Evolutionary conservation across 306 rosid species (phyloP).

Genomic region (Cajanus cajan): DNA sequence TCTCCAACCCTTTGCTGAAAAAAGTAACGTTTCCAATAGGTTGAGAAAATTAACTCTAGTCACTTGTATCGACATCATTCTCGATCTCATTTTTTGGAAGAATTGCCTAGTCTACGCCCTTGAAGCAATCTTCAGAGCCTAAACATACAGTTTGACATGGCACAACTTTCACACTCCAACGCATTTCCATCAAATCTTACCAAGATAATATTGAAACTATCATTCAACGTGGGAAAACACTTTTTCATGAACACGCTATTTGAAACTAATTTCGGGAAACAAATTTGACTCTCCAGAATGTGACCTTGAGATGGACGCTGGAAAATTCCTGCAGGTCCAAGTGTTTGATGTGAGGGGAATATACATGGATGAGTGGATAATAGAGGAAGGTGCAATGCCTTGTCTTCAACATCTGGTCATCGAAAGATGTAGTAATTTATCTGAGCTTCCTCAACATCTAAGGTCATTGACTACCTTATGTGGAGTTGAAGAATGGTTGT

Average conservation of each 20-base stretch:
- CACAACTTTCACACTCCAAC: not conserved
- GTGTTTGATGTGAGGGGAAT: not conserved
- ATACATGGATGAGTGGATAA: rapidly evolving
- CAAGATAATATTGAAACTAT: not conserved
- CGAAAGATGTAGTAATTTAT: too few relatives aligned
- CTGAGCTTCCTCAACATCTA: not conserved
- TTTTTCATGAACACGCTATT: not conserved
- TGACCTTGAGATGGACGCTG: too few relatives aligned
- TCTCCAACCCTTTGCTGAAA: too few relatives aligned
- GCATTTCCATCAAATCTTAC: not conserved
- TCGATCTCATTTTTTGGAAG: too few relatives aligned
- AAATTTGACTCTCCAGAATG: too few relatives aligned
- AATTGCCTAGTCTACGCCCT: not conserved
- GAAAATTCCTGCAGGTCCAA: too few relatives aligned
- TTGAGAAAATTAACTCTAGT: too few relatives aligned
- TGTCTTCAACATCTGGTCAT: not conserved
- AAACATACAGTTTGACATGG: rapidly evolving
- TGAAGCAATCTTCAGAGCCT: not conserved
- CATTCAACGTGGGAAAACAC: not conserved
- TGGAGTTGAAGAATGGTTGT: too few relatives aligned
- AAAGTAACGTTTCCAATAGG: too few relatives aligned
- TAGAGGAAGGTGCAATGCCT: not conserved
- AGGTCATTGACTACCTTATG: not conserved
- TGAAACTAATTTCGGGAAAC: too few relatives aligned
- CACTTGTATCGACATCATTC: too few relatives aligned